Evolutionary conservation across 495 filamentous ascomycete species (phyloP), one percentile per base, ranked within the genome.

Genomic region (Tuber calosporum): DNA sequence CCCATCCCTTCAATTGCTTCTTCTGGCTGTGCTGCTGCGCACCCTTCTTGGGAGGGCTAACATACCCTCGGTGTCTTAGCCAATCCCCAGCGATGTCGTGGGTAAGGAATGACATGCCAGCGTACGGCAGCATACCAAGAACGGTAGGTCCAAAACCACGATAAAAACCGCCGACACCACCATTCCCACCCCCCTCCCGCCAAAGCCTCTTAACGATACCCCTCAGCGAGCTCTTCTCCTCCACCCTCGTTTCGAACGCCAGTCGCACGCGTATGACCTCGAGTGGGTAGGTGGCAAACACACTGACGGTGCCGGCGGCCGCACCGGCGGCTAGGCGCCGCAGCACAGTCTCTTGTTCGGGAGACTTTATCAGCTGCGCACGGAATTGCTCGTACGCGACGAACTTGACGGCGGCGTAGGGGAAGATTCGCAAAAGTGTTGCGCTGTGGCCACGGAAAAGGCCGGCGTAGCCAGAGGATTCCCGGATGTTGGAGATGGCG

Each of bases 321-420:
- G 89, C 89, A 13, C 95, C 95, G 37, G 90, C 90, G 30, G 92
- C 77, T 45, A 98, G 86, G 30, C 95, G 88, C 26, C 95, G 90
- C 42, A 91, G 80, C 2, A 90, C 85, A 0, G 94, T 97, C 82
- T 99, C 95, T 62, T 96, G 87, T 20, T 90, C 85, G 42, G 84
- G 86, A 7, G 83, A 84, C 13, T 84, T 85, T 69, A 99, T 98
- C 2, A 97, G 72, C 19, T 89, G 76, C 17, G 89, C 86, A 36
- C 95, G 91, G 73, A 97, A 90, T 81, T 99, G 95, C 83, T 99
- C 95, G 83, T 99, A 99, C 36, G 95, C 93, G 62, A 98, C 86
- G 83, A 99, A 99, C 78, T 98, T 99, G 83, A 97, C 96, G 20
- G 91, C 93, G 19, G 94, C 95, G 82, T 99, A 99, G 9, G 95